Percentiles rank a stretch among this genome's conserved stretches.
Conservation (phyloP, 352 stramenopile species). For the Globisporangium mamillatum region DNA sequence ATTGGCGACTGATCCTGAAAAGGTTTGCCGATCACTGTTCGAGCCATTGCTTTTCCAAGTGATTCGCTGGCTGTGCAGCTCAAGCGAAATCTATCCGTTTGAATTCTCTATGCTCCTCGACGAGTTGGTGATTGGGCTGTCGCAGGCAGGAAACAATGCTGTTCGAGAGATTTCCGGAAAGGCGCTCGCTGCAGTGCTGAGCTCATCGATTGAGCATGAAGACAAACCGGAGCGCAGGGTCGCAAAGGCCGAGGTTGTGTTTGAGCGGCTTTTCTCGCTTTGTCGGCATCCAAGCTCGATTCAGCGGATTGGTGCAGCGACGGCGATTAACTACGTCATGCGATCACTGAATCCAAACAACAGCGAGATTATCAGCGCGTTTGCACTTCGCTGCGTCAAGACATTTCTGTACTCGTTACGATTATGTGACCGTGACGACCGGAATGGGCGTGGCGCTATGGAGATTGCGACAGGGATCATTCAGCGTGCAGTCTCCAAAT, state of each 20-base stretch:
- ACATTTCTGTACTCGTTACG: constrained; percentile 64
- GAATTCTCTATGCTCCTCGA: constrained; percentile 68
- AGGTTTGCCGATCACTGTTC: constrained; percentile 69
- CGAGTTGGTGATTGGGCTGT: constrained; percentile 51
- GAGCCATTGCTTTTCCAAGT: constrained; percentile 74
- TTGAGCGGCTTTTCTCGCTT: constrained; percentile 71
- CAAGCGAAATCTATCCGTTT: constrained; percentile 55
- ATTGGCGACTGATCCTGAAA: constrained; percentile 66
- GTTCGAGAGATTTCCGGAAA: constrained; percentile 63
- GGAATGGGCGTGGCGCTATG: constrained; percentile 26
- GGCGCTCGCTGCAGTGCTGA: constrained; percentile 55
- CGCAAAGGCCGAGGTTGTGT: constrained; percentile 44
- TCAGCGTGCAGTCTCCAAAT: constrained; percentile 51
- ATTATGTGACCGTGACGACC: constrained; percentile 46
- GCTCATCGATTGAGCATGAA: constrained; percentile 38
- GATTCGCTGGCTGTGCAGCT: constrained; percentile 60
- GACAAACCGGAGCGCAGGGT: constrained; percentile 10
- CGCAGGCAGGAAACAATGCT: constrained; percentile 40
- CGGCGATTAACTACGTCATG: constrained; percentile 69
- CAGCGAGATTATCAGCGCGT: constrained; percentile 40
- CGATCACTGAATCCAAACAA: constrained; percentile 60
- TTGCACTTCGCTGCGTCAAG: constrained; percentile 63
- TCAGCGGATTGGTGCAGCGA: constrained; percentile 61
- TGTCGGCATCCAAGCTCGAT: constrained; percentile 58
- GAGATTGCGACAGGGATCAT: constrained; percentile 58